These are phyloP conservation scores for Suillus subalutaceus DNA, from an alignment of 768 basidiomycete genomes.

Conservation along the genomic window DNA sequence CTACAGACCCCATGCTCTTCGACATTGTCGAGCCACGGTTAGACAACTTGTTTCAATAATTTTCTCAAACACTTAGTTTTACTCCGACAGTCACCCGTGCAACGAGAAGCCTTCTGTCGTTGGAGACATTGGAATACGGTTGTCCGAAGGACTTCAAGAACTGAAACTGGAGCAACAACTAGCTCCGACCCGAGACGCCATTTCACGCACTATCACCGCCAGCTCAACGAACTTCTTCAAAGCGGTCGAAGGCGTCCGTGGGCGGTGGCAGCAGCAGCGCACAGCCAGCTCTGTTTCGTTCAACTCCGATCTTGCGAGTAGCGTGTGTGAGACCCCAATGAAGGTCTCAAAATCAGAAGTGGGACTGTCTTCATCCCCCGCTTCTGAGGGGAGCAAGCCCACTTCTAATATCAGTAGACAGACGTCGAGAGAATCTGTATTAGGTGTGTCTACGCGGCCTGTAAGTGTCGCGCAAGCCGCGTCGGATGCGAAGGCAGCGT, in stretches of 20 bases:
- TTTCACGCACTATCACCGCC: slow-evolving; percentile 70
- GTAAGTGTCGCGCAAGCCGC: slow-evolving; percentile 35
- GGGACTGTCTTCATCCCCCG: slow-evolving; percentile 16
- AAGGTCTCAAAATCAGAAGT: slow-evolving; percentile 35
- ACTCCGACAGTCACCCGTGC: slow-evolving; percentile 78
- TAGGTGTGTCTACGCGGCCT: slow-evolving; percentile 22
- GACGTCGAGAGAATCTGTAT: slow-evolving; percentile 31
- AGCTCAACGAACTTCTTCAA: slow-evolving; percentile 85
- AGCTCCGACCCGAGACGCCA: slow-evolving; percentile 90
- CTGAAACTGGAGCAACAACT: slow-evolving; percentile 91
- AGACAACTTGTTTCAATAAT: slow-evolving; percentile 7
- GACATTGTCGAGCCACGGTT: slow-evolving; percentile 95
- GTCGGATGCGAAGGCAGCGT: slow-evolving; percentile 35
- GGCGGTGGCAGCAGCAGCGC: slow-evolving; percentile 61
- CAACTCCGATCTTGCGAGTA: slow-evolving; percentile 25
- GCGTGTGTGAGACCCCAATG: slow-evolving; percentile 24
- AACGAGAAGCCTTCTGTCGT: slow-evolving; percentile 88
- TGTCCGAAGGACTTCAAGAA: slow-evolving; percentile 93
- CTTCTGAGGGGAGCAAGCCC: slow-evolving; percentile 19
- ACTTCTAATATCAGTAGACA: slow-evolving; percentile 20
- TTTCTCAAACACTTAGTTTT: slow-evolving; percentile 9
- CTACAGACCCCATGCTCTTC: slow-evolving; percentile 91
- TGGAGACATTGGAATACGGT: slow-evolving; percentile 87
- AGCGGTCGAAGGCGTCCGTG: slow-evolving; percentile 87
- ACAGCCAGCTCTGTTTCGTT: slow-evolving; percentile 28